phyloP scores from a whole-genome alignment of 768 basidiomycete species.

The Tricholoma sp. region DNA sequence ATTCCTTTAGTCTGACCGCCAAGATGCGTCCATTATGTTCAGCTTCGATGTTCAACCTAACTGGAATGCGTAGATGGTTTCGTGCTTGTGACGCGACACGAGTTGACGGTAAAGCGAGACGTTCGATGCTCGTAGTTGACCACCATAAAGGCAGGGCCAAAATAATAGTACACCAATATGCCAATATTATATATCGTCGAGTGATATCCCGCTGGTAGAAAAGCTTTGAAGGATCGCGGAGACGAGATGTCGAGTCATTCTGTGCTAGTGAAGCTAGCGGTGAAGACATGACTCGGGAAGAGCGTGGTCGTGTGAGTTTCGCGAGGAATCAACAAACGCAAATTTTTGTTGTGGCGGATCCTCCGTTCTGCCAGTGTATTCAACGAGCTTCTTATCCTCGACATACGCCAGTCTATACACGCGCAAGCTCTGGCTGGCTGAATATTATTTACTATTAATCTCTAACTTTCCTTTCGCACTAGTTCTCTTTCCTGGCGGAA shows the following conservation, averaged over 20 bases:
- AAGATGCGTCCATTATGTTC: slow-evolving; percentile 4
- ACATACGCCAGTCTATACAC: not conserved
- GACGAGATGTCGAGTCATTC: slow-evolving; percentile 1
- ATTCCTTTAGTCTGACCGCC: slow-evolving; percentile 15
- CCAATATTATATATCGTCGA: slow-evolving; percentile 57
- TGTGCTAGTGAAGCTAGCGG: not conserved
- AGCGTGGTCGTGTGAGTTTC: slow-evolving; percentile 10
- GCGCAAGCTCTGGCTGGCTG: not conserved
- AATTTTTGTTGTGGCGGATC: slow-evolving; percentile 26
- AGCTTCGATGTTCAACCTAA: slow-evolving; percentile 29
- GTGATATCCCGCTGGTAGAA: slow-evolving; percentile 46
- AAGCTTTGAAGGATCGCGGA: slow-evolving; percentile 45
- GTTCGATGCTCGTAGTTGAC: slow-evolving; percentile 85
- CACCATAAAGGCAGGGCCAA: slow-evolving; percentile 90
- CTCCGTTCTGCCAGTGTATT: slow-evolving; percentile 4
- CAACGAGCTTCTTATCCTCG: slow-evolving; percentile 1
- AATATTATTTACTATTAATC: not conserved
- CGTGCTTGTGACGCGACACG: slow-evolving; percentile 51
- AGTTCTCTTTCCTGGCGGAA: not conserved
- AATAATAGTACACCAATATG: slow-evolving; percentile 77
- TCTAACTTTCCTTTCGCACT: not conserved
- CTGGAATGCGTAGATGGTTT: slow-evolving; percentile 40
- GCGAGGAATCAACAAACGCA: slow-evolving; percentile 23
- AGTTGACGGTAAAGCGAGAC: slow-evolving; percentile 63
- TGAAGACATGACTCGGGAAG: too few relatives aligned